Base-by-base conservation (phyloP, 2,329 filamentous ascomycete genomes). In the Xylaria digitata region DNA sequence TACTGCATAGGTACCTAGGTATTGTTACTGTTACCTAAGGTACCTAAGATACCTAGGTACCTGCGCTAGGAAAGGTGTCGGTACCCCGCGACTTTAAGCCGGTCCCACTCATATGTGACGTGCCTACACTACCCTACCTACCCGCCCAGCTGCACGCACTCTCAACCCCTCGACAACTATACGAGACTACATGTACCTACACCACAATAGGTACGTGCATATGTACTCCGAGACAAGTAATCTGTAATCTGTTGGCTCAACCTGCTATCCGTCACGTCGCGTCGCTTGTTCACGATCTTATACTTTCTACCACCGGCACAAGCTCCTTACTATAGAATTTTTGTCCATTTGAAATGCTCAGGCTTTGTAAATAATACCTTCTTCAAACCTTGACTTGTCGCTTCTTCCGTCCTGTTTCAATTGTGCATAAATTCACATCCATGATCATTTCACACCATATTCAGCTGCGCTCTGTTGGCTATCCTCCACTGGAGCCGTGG, bases 401-500 rank as follows among this genome's bases (percentile, higher is more conserved):
- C 19, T 15, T 50, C 37, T 17, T n/a, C 53, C 43, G 8, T 37
- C 30, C 17, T 23, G n/a, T 49, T 30, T 30, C 62, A 26, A 61
- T 59, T 53, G 48, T 45, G 13, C 58, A n/a, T 23, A 50, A 23
- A 65, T 61, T 32, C 15, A 68, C 61, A 71, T 70, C 71, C 72
- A 76, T 75, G 74, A 68, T 70, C 69, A 56, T 69, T 70, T 60
- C 66, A 65, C 58, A 67, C 58, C 66, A 54, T 34, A 63, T 66
- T 32, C 61, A 67, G 67, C 65, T 67, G 50, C 65, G 61, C 55
- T 69, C 71, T 73, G 73, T 69, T 67, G 66, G 62, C 68, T 60
- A 54, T 57, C 58, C 52, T 58, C 48, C 67, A 49, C 66, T 58
- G 68, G 63, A 76, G 76, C 75, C 71, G 87, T 88, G 86, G 82